phyloP scores from a whole-genome alignment of 768 basidiomycete genomes.

The Royoungia palumana region DNA sequence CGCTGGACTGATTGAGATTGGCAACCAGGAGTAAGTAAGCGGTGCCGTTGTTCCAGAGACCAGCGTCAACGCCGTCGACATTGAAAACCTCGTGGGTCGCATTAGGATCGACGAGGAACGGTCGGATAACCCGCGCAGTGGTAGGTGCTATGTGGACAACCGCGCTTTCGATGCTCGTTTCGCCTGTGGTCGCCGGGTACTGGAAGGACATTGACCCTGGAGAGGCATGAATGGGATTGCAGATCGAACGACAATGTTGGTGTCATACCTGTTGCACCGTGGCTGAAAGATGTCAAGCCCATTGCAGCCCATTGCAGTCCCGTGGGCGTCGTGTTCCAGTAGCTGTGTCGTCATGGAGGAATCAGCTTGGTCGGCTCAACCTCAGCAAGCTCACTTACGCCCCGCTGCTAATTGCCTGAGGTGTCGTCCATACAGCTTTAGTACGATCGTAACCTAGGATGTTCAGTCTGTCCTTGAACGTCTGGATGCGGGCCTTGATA shows the following conservation, averaged over 20 bases:
- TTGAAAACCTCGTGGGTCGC: slow-evolving; percentile 8
- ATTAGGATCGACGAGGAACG: slow-evolving; percentile 19
- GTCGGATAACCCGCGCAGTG: slow-evolving; percentile 9
- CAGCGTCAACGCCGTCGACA: slow-evolving; percentile 21
- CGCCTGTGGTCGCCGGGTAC: slow-evolving; percentile 24
- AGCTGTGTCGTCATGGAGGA: slow-evolving; percentile 11
- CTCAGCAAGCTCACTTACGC: slow-evolving; percentile 19
- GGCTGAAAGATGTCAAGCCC: slow-evolving; percentile 22
- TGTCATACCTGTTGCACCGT: slow-evolving; percentile 24
- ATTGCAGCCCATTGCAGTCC: slow-evolving; percentile 28
- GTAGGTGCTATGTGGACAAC: slow-evolving; percentile 4
- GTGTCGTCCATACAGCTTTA: slow-evolving; percentile 73
- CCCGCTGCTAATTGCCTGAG: slow-evolving; percentile 70
- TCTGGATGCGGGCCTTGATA: slow-evolving; percentile 61
- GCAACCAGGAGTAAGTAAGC: slow-evolving; percentile 21
- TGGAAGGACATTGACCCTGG: slow-evolving; percentile 29
- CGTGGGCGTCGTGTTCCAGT: slow-evolving; percentile 29
- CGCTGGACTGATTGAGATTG: background rate
- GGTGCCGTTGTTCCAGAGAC: slow-evolving; percentile 23
- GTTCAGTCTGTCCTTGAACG: slow-evolving; percentile 55
- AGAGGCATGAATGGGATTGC: background rate
- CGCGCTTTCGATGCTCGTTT: slow-evolving; percentile 20
- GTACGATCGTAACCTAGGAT: slow-evolving; percentile 62
- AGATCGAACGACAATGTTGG: background rate
- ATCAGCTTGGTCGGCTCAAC: background rate